Evolutionary conservation across 2,329 filamentous ascomycete species (phyloP).

Genomic region (Epichloe amarillans): DNA sequence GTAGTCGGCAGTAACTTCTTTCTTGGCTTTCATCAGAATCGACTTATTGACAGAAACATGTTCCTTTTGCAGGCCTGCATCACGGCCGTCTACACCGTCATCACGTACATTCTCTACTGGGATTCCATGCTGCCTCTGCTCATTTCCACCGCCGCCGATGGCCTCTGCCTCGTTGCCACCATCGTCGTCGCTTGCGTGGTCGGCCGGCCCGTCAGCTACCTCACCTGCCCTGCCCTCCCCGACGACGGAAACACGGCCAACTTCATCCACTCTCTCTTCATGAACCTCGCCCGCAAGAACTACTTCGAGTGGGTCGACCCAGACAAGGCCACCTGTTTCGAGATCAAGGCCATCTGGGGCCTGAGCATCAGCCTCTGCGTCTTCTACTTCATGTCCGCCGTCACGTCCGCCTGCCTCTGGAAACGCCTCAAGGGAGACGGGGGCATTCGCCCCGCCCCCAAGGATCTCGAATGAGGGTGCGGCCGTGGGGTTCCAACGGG

Average conservation of each 20-base stretch:
- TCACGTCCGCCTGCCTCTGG: conserved; percentile 49
- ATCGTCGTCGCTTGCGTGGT: conserved; percentile 66
- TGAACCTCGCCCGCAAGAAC: conserved; percentile 22
- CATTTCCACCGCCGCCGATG: conserved; percentile 52
- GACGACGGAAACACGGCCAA: conserved; percentile 26
- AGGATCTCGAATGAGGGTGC: conserved; percentile 39
- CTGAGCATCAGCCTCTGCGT: conserved; percentile 67
- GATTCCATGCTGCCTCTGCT: conserved; percentile 66
- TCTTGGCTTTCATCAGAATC: not conserved
- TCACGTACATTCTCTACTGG: conserved; percentile 71
- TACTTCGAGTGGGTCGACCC: conserved; percentile 34
- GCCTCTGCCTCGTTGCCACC: conserved; percentile 58
- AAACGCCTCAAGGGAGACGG: conserved; percentile 36
- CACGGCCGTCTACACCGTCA: conserved; percentile 63
- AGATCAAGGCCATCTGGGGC: conserved; percentile 83
- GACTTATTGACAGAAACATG: too few relatives aligned
- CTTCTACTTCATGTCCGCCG: conserved; percentile 50
- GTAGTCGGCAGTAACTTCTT: too few relatives aligned
- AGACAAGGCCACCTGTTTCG: conserved; percentile 55
- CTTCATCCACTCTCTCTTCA: conserved; percentile 30
- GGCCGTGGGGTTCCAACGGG: conserved; percentile 26
- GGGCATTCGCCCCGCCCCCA: conserved; percentile 19
- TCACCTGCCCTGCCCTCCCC: conserved; percentile 51
- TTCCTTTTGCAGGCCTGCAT: conserved; percentile 53
- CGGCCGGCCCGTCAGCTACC: conserved; percentile 66